Conservation (phyloP, 139 green algal species). For the Chlorella sp. region DNA sequence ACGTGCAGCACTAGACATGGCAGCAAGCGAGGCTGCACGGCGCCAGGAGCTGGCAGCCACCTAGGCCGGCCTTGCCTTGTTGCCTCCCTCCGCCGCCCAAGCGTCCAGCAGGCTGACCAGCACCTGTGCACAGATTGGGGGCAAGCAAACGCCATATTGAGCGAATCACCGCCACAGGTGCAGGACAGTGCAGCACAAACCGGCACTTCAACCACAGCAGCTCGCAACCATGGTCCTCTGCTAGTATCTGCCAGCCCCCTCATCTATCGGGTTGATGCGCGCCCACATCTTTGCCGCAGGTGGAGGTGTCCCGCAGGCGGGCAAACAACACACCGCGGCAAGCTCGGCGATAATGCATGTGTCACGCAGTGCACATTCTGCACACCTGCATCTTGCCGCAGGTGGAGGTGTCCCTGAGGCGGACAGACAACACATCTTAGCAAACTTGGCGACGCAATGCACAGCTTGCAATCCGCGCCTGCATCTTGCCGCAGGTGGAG, state of each 20-base stretch:
- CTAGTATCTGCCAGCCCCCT: too few species aligned
- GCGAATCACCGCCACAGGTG: too few species aligned
- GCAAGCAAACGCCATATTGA: too few species aligned
- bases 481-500: conserved; percentile 71
- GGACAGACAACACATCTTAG: too few species aligned
- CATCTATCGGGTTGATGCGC: too few species aligned
- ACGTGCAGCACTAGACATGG: background rate
- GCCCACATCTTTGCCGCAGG: conserved; percentile 73
- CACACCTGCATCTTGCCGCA: background rate
- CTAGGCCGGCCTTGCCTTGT: conserved; percentile 56
- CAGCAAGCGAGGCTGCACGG: background rate
- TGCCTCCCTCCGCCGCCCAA: conserved; percentile 31
- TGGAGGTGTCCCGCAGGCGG: conserved; percentile 25
- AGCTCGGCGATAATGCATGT: too few species aligned
- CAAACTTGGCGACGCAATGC: too few species aligned
- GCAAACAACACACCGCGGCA: too few species aligned
- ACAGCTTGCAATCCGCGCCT: background rate
- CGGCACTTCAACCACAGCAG: too few species aligned
- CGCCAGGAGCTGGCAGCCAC: background rate
- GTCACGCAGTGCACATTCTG: background rate
- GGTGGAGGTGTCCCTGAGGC: background rate
- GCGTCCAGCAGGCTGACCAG: conserved; percentile 56
- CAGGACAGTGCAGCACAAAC: too few species aligned
- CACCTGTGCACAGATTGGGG: background rate
- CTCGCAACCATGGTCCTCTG: too few species aligned